Percentiles rank a stretch among this genome's conserved stretches.
Evolutionary conservation across 495 filamentous ascomycete genomes (phyloP).

Genomic region (Parachaetomium inaequale): DNA sequence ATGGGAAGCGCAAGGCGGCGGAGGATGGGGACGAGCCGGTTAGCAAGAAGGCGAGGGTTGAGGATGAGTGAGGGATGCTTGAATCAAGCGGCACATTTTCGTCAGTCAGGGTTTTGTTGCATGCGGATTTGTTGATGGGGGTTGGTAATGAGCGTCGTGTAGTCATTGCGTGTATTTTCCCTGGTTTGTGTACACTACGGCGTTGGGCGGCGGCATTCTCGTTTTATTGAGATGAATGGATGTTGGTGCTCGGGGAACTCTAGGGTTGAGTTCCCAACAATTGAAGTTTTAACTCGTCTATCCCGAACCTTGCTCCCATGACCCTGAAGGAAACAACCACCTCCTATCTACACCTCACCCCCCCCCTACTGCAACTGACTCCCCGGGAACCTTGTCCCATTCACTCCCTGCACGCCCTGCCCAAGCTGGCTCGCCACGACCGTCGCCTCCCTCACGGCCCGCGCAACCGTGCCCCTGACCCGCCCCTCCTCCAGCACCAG

Average conservation of each 20-base stretch:
- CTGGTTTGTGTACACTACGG: constrained; percentile 16
- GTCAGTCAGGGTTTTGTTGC: not conserved
- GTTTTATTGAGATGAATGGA: not conserved
- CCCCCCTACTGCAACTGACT: constrained; percentile 19
- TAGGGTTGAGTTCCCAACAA: not conserved
- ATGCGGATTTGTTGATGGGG: not conserved
- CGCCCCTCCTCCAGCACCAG: constrained; percentile 72
- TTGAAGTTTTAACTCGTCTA: not conserved
- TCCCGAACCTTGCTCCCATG: not conserved
- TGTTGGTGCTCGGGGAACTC: not conserved
- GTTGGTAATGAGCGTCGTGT: not conserved
- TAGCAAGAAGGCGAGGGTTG: constrained; percentile 38
- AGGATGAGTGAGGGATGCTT: constrained; percentile 15
- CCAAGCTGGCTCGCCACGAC: constrained; percentile 72
- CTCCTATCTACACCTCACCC: not conserved
- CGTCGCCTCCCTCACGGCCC: constrained; percentile 73
- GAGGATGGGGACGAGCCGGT: constrained; percentile 18
- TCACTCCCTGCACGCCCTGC: constrained; percentile 48
- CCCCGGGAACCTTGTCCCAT: constrained; percentile 34
- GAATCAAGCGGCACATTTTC: not conserved
- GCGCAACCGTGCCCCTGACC: constrained; percentile 64
- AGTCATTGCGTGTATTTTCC: not conserved
- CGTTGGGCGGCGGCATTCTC: constrained; percentile 5
- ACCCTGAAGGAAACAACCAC: not conserved
- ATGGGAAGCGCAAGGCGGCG: constrained; percentile 15